These are phyloP conservation scores for Scutellaria minor DNA, from an alignment of 257 asterid species.

Conservation along the genomic window DNA sequence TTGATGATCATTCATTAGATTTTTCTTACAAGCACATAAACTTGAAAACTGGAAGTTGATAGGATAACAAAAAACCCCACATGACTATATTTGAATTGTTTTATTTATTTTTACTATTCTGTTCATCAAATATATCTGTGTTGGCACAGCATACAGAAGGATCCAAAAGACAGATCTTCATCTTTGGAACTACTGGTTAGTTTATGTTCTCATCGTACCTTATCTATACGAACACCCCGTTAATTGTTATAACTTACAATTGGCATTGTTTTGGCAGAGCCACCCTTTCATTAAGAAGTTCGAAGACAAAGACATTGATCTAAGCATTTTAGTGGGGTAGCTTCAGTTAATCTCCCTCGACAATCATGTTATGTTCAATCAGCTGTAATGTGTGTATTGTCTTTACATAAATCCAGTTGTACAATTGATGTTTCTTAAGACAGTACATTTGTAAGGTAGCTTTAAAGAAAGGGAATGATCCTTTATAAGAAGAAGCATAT, in stretches of 20 bases:
- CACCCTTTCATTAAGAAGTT: slow-evolving; percentile 93
- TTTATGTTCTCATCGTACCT: slow-evolving; percentile 11
- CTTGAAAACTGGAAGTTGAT: too few relatives aligned
- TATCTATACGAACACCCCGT: neutral
- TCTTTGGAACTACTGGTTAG: slow-evolving; percentile 89
- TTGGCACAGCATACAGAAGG: slow-evolving; percentile 88
- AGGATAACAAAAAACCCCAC: too few relatives aligned
- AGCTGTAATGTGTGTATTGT: too few relatives aligned
- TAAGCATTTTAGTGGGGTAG: slow-evolving; percentile 62
- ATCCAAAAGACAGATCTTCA: slow-evolving; percentile 81
- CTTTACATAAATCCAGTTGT: too few relatives aligned
- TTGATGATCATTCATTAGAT: neutral
- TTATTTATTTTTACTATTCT: neutral
- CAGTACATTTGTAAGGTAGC: too few relatives aligned
- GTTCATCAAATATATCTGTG: slow-evolving; percentile 23
- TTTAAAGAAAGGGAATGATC: too few relatives aligned
- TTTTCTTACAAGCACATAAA: neutral
- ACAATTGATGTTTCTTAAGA: too few relatives aligned
- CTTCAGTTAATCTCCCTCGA: too few relatives aligned
- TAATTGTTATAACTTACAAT: neutral
- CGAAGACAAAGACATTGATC: slow-evolving; percentile 92
- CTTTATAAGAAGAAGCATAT: too few relatives aligned
- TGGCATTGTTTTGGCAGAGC: slow-evolving; percentile 53
- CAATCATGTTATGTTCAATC: too few relatives aligned
- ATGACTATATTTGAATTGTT: neutral